These are phyloP conservation scores for Petunia hybrid DNA, from an alignment of 305 asterid species.

Conservation along the genomic window DNA sequence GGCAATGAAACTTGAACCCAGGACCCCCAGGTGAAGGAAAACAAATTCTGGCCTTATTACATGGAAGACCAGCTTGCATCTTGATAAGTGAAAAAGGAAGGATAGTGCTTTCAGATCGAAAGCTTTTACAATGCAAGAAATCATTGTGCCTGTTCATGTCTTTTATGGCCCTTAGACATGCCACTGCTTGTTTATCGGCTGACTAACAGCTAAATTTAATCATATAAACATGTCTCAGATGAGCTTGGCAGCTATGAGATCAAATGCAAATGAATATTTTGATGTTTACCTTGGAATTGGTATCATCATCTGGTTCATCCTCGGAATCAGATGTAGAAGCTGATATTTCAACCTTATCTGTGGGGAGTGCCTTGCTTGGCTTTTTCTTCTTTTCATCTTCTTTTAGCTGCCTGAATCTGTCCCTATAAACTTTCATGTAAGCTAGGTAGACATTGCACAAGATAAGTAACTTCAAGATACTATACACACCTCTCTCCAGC, in stretches of 20 bases:
- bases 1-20: neutral
- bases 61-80: neutral
- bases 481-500: constrained; percentile 83
- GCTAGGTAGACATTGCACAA: constrained; percentile 38
- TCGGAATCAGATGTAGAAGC: constrained; percentile 60
- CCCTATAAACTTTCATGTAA: constrained; percentile 42
- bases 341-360: constrained; percentile 55
- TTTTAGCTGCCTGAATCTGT: constrained; percentile 87
- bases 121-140: neutral
- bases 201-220: constrained; percentile 15
- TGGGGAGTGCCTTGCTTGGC: constrained; percentile 55
- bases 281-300: constrained; percentile 70
- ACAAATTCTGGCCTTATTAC: neutral
- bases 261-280: constrained; percentile 28
- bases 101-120: neutral
- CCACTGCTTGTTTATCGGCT: neutral
- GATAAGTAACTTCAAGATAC: constrained; percentile 26
- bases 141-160: neutral
- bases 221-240: neutral
- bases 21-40: neutral
- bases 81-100: constrained; percentile 13
- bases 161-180: neutral
- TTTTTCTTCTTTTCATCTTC: constrained; percentile 77
- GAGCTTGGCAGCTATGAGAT: constrained; percentile 3
- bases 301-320: constrained; percentile 58